Evolutionary conservation across 2,329 filamentous ascomycete genomes (phyloP).

Genomic region (Pestalotiopsis fici): DNA sequence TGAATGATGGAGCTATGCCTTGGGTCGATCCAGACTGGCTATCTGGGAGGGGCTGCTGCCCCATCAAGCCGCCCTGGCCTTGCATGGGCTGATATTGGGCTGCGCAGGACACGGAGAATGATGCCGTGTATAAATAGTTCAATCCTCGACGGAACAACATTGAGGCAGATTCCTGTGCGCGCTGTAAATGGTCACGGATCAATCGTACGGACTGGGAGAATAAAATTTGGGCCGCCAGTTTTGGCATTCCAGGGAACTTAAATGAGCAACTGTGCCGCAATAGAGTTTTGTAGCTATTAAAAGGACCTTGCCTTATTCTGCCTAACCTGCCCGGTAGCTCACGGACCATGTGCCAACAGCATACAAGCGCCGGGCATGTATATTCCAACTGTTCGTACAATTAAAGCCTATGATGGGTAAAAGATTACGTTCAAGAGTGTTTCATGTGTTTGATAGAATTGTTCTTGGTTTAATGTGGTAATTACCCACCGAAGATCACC

Average conservation of each 20-base stretch:
- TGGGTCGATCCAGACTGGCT: neutral
- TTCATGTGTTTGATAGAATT: too few species aligned
- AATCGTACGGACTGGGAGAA: neutral
- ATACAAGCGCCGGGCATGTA: neutral
- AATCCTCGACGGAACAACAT: neutral
- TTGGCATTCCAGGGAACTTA: neutral
- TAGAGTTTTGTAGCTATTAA: neutral
- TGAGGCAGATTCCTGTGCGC: neutral
- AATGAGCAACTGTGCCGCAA: neutral
- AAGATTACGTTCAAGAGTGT: too few species aligned
- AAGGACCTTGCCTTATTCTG: neutral
- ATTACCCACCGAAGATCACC: too few species aligned
- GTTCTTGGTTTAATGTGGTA: too few species aligned
- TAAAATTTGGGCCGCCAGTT: neutral
- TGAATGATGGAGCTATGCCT: neutral
- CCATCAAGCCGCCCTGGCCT: neutral
- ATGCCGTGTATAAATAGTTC: neutral
- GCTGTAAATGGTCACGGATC: neutral
- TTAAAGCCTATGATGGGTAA: too few species aligned
- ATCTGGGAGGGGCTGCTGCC: neutral
- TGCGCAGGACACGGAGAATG: neutral
- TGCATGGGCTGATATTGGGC: neutral
- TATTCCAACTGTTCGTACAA: too few species aligned
- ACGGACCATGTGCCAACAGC: neutral
- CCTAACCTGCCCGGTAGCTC: neutral